Conservation (phyloP, 257 asterid species). For the Paulownia fortunei region DNA sequence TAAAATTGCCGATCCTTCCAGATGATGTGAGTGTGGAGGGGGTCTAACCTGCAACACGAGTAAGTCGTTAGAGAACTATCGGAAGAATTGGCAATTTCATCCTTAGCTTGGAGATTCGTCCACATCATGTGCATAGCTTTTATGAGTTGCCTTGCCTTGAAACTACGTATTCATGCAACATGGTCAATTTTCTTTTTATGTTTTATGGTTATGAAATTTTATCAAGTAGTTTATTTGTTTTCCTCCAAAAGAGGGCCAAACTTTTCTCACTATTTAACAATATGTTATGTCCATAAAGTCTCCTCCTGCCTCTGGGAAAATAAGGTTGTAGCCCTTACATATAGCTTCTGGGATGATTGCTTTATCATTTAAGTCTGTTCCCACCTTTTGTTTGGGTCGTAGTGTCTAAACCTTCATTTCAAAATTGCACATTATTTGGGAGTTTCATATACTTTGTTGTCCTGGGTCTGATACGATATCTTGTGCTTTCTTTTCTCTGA, state of each 20-base stretch:
- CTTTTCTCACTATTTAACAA: not conserved
- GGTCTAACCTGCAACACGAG: too few species aligned
- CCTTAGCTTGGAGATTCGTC: not conserved
- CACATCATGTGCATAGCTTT: too few species aligned
- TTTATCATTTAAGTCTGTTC: too few species aligned
- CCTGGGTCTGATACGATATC: too few species aligned
- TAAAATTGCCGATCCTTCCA: conserved; percentile 12
- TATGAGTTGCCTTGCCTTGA: not conserved
- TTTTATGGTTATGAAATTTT: not conserved
- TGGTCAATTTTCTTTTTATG: not conserved
- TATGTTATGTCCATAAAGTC: not conserved
- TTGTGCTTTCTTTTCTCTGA: conserved; percentile 17
- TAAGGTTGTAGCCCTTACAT: too few species aligned
- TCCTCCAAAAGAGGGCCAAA: not conserved
- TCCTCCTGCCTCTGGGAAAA: not conserved
- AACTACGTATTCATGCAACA: not conserved
- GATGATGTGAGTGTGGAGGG: too few species aligned
- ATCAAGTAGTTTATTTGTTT: not conserved
- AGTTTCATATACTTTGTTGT: too few species aligned
- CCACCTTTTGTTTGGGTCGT: too few species aligned
- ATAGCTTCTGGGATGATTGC: too few species aligned
- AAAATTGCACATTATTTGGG: too few species aligned
- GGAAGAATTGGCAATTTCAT: not conserved
- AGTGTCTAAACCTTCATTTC: too few species aligned
- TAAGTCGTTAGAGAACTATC: too few species aligned